Evolutionary conservation across 768 basidiomycete species (phyloP).

Genomic region (Pilatotrama ljubarskyi): DNA sequence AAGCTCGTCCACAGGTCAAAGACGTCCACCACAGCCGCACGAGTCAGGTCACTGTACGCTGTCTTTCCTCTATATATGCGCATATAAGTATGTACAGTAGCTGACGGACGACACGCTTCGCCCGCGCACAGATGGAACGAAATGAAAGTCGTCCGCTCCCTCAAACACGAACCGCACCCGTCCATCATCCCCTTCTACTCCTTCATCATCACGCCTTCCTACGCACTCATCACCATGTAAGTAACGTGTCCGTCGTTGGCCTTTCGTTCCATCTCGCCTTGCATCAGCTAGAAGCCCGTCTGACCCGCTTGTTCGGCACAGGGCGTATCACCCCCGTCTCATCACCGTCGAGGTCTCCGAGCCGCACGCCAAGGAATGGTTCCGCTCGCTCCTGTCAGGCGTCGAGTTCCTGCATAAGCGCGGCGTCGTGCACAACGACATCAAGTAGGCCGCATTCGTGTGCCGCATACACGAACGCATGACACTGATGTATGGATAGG

Average conservation of each 20-base stretch:
- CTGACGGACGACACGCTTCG: background rate
- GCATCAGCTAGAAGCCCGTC: background rate
- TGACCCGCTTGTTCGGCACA: conserved; percentile 31
- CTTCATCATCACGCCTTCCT: conserved; percentile 90
- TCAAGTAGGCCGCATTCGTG: conserved; percentile 63
- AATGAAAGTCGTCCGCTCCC: conserved; percentile 90
- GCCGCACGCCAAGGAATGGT: conserved; percentile 75
- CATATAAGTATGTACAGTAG: no score
- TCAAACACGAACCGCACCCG: conserved; percentile 85
- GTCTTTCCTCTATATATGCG: background rate
- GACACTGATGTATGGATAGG: conserved; percentile 41
- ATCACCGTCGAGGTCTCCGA: conserved; percentile 90
- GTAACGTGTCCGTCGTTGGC: conserved; percentile 31
- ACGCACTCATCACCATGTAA: conserved; percentile 90
- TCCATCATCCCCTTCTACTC: conserved; percentile 92
- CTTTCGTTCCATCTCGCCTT: background rate
- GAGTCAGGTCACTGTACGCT: conserved; percentile 83
- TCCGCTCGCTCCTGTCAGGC: conserved; percentile 76
- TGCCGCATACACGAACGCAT: conserved; percentile 1
- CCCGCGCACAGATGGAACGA: conserved; percentile 94
- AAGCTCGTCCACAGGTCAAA: conserved; percentile 90
- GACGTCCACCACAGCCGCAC: conserved; percentile 82
- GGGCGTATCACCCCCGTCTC: conserved; percentile 84
- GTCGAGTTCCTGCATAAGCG: conserved; percentile 81
- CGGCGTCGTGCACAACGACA: conserved; percentile 90